Evolutionary conservation across 1,284 basidiomycete species (phyloP).

Genomic region (Papiliotrema nemorosa): DNA sequence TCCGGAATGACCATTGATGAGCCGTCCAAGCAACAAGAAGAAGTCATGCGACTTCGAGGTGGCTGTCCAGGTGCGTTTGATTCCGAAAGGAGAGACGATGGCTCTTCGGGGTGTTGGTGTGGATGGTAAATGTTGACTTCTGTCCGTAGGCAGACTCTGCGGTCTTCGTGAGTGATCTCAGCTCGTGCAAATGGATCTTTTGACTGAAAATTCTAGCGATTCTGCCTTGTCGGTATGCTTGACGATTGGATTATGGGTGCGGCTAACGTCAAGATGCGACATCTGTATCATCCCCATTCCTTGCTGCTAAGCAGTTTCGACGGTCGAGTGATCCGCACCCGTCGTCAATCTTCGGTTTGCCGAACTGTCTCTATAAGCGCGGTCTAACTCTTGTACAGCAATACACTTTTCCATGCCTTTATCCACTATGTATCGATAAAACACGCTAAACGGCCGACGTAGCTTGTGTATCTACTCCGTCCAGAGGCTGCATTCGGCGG

Average conservation of each 20-base stretch:
- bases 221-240: conserved; percentile 36
- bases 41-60: conserved; percentile 39
- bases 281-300: conserved; percentile 47
- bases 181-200: conserved; percentile 5
- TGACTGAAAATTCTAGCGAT: conserved; percentile 25
- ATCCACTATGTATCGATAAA: no score
- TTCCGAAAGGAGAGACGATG: neutral
- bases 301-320: conserved; percentile 29
- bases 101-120: neutral
- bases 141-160: conserved; percentile 28
- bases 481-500: no score
- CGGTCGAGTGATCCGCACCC: no score
- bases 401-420: no score
- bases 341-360: no score
- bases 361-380: no score
- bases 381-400: no score
- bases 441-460: no score
- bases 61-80: conserved; percentile 40
- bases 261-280: conserved; percentile 22
- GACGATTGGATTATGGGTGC: neutral
- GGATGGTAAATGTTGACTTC: neutral
- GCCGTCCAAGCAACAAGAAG: conserved; percentile 18
- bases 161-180: conserved; percentile 35
- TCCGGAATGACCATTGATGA: conserved; percentile 6
- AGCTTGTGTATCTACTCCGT: no score